Conservation (phyloP, 129 eudicot species). For the Tagetes erecta region DNA sequence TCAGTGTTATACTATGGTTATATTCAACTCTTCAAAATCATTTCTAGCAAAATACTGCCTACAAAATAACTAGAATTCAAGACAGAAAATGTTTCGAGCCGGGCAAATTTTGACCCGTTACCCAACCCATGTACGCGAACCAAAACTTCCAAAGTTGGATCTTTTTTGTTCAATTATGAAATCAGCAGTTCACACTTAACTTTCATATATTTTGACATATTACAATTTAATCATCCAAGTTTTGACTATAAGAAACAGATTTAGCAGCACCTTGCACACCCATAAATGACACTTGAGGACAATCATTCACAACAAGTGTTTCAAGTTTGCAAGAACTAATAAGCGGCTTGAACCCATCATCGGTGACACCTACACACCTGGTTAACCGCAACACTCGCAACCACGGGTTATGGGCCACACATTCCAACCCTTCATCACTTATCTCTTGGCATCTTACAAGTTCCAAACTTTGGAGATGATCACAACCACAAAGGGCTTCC, state of each 20-base stretch:
- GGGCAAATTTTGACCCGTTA: not conserved
- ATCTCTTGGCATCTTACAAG: slow-evolving; percentile 74
- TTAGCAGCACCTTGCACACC: slow-evolving; percentile 72
- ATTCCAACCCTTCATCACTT: slow-evolving; percentile 61
- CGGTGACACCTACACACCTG: slow-evolving; percentile 66
- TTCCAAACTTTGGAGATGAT: slow-evolving; percentile 54
- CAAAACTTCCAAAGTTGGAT: not conserved
- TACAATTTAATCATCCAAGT: slow-evolving; percentile 17
- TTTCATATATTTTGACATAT: not conserved
- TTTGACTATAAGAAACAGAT: slow-evolving; percentile 57
- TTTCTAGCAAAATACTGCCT: not conserved
- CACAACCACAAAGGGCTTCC: slow-evolving; percentile 63
- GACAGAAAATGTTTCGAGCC: not conserved
- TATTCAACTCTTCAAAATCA: not conserved
- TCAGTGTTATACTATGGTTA: not conserved
- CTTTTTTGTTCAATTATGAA: not conserved
- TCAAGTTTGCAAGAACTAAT: slow-evolving; percentile 48
- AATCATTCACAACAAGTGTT: slow-evolving; percentile 57
- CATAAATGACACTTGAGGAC: slow-evolving; percentile 65
- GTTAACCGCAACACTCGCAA: slow-evolving; percentile 49
- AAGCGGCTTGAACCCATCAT: slow-evolving; percentile 59
- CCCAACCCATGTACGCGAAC: not conserved
- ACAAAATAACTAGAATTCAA: not conserved
- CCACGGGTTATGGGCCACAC: slow-evolving; percentile 34
- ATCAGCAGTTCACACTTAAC: not conserved